Conservation (phyloP, 2,329 filamentous ascomycete genomes). For the Fusarium sp. region DNA sequence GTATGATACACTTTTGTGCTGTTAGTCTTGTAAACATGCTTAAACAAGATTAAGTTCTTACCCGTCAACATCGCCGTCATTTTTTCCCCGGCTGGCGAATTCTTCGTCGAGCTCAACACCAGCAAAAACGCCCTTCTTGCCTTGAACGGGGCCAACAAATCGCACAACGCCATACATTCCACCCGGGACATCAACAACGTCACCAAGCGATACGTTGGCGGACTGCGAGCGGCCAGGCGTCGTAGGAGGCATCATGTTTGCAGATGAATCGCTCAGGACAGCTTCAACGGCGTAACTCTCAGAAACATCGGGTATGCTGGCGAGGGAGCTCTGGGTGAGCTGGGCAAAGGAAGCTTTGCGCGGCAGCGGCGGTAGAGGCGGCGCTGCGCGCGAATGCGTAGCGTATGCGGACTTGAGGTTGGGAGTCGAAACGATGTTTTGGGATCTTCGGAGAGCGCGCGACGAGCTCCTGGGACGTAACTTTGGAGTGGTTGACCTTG, state of each 20-base stretch:
- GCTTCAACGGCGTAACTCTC: slow-evolving; percentile 72
- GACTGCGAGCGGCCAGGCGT: slow-evolving; percentile 65
- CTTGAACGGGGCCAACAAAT: slow-evolving; percentile 87
- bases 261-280: slow-evolving; percentile 55
- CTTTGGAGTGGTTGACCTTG: slow-evolving; percentile 36
- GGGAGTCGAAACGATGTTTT: slow-evolving; percentile 67
- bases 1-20: slow-evolving; percentile 71
- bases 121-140: slow-evolving; percentile 91
- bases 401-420: slow-evolving; percentile 67
- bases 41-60: slow-evolving; percentile 58
- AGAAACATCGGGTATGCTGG: slow-evolving; percentile 74
- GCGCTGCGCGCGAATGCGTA: slow-evolving; percentile 61
- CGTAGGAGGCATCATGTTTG: slow-evolving; percentile 65
- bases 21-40: background rate
- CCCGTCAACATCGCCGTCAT: slow-evolving; percentile 96
- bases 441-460: slow-evolving; percentile 59
- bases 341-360: slow-evolving; percentile 80
- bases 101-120: slow-evolving; percentile 89
- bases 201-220: slow-evolving; percentile 77
- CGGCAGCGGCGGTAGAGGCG: slow-evolving; percentile 60
- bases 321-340: slow-evolving; percentile 72
- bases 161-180: slow-evolving; percentile 91
- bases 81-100: slow-evolving; percentile 88
- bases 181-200: slow-evolving; percentile 90
- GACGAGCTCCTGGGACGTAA: slow-evolving; percentile 44